A percentile compares a stretch with the other conserved stretches of the same genome.
These are phyloP conservation scores for Chenopodium formosanum DNA, from an alignment of 148 eudicot genomes.

Conservation along the genomic window DNA sequence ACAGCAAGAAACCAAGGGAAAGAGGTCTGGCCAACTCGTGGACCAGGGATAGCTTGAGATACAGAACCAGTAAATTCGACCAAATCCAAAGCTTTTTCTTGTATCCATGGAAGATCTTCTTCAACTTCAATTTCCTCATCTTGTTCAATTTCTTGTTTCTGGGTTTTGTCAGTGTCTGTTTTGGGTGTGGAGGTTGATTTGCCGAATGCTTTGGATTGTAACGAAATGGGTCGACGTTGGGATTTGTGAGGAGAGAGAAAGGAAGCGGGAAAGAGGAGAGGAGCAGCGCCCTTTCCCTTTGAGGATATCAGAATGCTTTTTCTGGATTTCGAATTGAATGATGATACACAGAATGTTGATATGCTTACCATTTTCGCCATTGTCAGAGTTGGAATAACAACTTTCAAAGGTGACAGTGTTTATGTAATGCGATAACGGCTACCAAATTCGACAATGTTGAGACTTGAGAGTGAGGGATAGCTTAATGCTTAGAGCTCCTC, in stretches of 20 bases:
- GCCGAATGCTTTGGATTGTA: background rate
- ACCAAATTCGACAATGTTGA: too few species aligned
- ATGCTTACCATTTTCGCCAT: background rate
- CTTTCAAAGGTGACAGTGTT: too few species aligned
- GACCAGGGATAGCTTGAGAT: slow-evolving; percentile 85
- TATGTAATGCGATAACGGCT: too few species aligned
- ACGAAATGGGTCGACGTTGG: background rate
- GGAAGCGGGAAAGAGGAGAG: slow-evolving; percentile 7
- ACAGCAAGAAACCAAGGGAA: slow-evolving; percentile 82
- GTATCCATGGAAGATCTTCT: slow-evolving; percentile 84
- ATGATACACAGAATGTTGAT: background rate
- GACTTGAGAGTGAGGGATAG: too few species aligned
- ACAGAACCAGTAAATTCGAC: slow-evolving; percentile 87
- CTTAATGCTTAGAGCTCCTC: too few species aligned
- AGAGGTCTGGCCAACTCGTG: slow-evolving; percentile 60
- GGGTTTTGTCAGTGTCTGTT: slow-evolving; percentile 16
- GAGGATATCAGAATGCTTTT: too few species aligned
- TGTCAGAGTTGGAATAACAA: background rate
- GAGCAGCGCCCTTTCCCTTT: background rate
- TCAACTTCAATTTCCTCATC: slow-evolving; percentile 47
- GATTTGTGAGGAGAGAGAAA: background rate
- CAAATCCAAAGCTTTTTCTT: slow-evolving; percentile 85
- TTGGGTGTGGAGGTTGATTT: background rate
- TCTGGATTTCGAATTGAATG: background rate
- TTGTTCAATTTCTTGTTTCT: background rate